Evolutionary conservation across 139 green algal genomes (phyloP).

Genomic region (Edaphochlamys debaryana): DNA sequence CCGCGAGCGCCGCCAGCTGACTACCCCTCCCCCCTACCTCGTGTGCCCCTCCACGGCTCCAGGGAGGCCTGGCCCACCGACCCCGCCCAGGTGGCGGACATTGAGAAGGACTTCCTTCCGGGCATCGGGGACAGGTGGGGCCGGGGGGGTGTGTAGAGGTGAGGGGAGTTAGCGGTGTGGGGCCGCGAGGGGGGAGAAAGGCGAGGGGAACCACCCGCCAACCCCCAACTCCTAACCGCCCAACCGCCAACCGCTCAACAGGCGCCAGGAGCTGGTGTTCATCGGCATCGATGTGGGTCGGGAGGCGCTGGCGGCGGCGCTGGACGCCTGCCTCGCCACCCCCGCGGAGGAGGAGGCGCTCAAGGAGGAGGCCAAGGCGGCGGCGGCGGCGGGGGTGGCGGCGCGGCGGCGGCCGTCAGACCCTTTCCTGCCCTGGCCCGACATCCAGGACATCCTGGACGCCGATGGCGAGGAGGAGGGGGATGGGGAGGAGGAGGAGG

Average conservation of each 20-base stretch:
- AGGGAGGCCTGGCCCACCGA: conserved; percentile 66
- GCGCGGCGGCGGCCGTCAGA: conserved; percentile 17
- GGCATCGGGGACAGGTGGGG: conserved; percentile 42
- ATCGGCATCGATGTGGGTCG: conserved; percentile 74
- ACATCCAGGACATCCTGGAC: conserved; percentile 54
- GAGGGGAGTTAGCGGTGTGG: neutral
- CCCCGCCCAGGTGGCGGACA: conserved; percentile 43
- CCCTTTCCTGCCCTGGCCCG: conserved; percentile 72
- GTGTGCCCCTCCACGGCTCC: neutral
- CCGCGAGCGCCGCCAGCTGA: too few relatives aligned
- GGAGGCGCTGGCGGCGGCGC: conserved; percentile 47
- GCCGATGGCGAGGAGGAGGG: conserved; percentile 33
- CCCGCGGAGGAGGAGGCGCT: conserved; percentile 30
- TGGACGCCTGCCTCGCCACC: conserved; percentile 75
- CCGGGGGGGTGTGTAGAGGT: neutral
- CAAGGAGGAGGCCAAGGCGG: conserved; percentile 5
- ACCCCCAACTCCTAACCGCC: neutral
- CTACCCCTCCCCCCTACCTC: too few relatives aligned
- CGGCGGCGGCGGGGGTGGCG: neutral
- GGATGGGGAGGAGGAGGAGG: neutral
- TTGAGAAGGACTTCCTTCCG: conserved; percentile 41
- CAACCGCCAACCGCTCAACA: too few relatives aligned
- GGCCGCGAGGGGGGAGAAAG: neutral
- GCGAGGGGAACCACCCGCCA: neutral
- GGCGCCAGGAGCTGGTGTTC: conserved; percentile 85